Evolutionary conservation across 192 early-diverging fungal genomes (phyloP).

Genomic region (Coemansia sp.): DNA sequence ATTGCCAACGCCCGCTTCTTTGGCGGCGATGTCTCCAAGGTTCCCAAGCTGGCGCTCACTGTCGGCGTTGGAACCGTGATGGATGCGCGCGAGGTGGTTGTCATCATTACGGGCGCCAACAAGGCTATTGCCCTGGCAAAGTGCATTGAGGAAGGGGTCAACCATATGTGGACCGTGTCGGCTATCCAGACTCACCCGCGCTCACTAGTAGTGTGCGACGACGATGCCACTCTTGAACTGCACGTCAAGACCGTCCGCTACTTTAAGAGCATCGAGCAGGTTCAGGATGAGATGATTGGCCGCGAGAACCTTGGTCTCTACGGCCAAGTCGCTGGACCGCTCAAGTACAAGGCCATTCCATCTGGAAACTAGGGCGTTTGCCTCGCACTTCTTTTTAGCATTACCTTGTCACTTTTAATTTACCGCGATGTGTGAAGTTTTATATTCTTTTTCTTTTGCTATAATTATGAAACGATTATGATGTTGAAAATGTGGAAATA

Average conservation of each 20-base stretch:
- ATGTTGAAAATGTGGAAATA: not conserved
- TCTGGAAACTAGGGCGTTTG: constrained; percentile 32
- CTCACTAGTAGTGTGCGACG: constrained; percentile 83
- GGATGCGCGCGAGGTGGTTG: constrained; percentile 78
- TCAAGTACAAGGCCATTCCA: constrained; percentile 46
- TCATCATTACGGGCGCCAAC: constrained; percentile 85
- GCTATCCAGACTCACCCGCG: constrained; percentile 79
- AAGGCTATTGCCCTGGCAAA: constrained; percentile 82
- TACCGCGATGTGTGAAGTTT: not conserved
- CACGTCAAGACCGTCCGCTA: constrained; percentile 90
- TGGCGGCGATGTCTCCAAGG: constrained; percentile 79
- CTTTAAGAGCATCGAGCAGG: constrained; percentile 86
- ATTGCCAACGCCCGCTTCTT: constrained; percentile 86
- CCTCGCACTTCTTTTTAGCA: not conserved
- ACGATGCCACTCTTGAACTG: constrained; percentile 84
- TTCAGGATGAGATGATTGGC: constrained; percentile 73
- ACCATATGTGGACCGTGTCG: constrained; percentile 90
- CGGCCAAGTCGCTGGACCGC: constrained; percentile 57
- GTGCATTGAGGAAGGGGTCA: constrained; percentile 81
- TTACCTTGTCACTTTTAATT: not conserved
- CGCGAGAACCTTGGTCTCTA: constrained; percentile 71
- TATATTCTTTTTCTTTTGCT: not conserved
- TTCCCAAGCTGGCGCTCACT: constrained; percentile 86
- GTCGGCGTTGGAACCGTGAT: constrained; percentile 87
- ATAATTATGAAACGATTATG: not conserved